Evolutionary conservation across 2,329 filamentous ascomycete genomes (phyloP).

Genomic region (Colletotrichum noveboracense): DNA sequence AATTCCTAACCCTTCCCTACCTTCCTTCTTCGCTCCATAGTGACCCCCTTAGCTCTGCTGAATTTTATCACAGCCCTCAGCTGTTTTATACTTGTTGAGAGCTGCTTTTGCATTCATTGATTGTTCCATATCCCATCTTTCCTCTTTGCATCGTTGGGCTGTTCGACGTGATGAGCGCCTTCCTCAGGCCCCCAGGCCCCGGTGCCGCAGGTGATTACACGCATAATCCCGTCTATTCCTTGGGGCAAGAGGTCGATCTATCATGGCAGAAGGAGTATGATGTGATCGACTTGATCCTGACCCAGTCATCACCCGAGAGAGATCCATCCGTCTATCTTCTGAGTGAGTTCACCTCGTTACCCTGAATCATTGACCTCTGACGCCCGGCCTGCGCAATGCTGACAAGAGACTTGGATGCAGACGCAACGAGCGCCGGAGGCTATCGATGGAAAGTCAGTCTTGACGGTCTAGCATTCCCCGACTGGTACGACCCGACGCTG

Average conservation of each 20-base stretch:
- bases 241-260: not conserved
- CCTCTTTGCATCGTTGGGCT: not conserved
- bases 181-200: not conserved
- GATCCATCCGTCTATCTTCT: not conserved
- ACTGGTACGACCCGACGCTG: not conserved
- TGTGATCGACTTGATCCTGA: not conserved
- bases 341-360: not conserved
- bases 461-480: not conserved
- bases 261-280: not conserved
- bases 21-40: not conserved
- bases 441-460: not conserved
- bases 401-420: not conserved
- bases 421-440: not conserved
- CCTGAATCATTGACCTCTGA: not conserved
- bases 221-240: not conserved
- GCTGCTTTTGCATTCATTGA: rapidly evolving
- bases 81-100: rapidly evolving
- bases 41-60: not conserved
- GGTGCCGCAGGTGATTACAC: not conserved
- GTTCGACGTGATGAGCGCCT: not conserved
- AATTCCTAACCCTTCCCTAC: not conserved
- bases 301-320: not conserved
- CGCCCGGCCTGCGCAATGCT: not conserved
- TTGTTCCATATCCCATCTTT: not conserved
- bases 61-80: not conserved